Conservation (phyloP, 2,329 filamentous ascomycete genomes). For the Bisporella sp. region DNA sequence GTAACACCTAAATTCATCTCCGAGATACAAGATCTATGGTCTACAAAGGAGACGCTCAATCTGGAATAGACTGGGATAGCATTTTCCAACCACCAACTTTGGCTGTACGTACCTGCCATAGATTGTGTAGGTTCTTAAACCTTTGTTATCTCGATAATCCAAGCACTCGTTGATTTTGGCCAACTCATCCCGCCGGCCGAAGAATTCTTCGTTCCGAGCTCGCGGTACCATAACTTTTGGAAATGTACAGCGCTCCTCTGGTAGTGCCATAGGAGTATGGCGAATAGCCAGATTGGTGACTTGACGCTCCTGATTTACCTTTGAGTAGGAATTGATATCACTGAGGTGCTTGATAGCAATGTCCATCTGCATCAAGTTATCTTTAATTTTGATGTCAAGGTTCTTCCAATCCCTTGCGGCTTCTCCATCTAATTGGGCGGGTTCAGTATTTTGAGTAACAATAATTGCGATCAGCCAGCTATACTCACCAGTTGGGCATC, state of each 20-base stretch:
- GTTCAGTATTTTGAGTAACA: neutral
- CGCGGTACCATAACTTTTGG: constrained; percentile 6
- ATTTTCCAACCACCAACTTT: too few relatives aligned
- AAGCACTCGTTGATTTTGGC: constrained; percentile 15
- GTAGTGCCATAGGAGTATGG: constrained; percentile 3
- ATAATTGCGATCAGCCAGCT: neutral
- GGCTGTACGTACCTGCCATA: constrained; percentile 10
- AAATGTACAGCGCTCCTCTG: constrained; percentile 11
- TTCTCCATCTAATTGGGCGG: constrained; percentile 3
- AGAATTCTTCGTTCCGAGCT: constrained; percentile 12
- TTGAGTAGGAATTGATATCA: constrained; percentile 13
- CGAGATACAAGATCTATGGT: too few relatives aligned
- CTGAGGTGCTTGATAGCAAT: constrained; percentile 12
- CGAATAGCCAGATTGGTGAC: constrained; percentile 6
- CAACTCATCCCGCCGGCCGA: constrained; percentile 17
- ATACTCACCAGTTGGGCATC: constrained; percentile 5
- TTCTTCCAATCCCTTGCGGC: constrained; percentile 4
- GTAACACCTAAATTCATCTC: too few relatives aligned
- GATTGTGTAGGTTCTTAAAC: constrained; percentile 18
- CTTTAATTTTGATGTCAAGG: constrained; percentile 6
- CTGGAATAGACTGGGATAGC: too few relatives aligned
- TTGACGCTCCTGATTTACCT: constrained; percentile 9
- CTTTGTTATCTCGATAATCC: constrained; percentile 1
- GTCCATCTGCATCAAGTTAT: constrained; percentile 8
- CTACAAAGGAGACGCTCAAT: too few relatives aligned